A percentile compares a stretch with the other conserved stretches of the same genome.
Evolutionary conservation across 2,329 filamentous ascomycete species (phyloP).

Genomic region (Penicillium nordicum): DNA sequence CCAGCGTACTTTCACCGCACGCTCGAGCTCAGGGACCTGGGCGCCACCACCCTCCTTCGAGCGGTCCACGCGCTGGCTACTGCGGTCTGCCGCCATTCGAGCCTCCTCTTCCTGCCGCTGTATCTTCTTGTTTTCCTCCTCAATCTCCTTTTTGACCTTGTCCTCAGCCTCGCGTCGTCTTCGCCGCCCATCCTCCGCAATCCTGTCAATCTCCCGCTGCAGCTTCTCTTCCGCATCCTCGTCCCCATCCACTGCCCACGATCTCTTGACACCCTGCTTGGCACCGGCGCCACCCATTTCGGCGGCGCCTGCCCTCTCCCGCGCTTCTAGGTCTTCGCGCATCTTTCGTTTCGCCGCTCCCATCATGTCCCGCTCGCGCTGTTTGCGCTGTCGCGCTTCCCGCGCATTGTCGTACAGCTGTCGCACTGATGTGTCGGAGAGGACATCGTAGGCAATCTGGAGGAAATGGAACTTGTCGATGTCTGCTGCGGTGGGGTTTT

Average conservation of each 20-base stretch:
- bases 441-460: slow-evolving; percentile 80
- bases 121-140: slow-evolving; percentile 38
- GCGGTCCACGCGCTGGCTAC: slow-evolving; percentile 31
- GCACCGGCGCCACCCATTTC: slow-evolving; percentile 34
- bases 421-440: slow-evolving; percentile 67
- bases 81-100: slow-evolving; percentile 36
- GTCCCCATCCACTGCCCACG: slow-evolving; percentile 43
- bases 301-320: slow-evolving; percentile 58
- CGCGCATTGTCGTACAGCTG: slow-evolving; percentile 75
- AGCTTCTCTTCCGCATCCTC: slow-evolving; percentile 50
- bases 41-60: slow-evolving; percentile 39
- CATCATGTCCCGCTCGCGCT: slow-evolving; percentile 68
- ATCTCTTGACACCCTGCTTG: slow-evolving; percentile 56
- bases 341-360: slow-evolving; percentile 69
- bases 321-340: slow-evolving; percentile 79
- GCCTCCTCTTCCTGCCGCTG: slow-evolving; percentile 45
- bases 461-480: slow-evolving; percentile 80
- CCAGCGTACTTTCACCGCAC: slow-evolving; percentile 58
- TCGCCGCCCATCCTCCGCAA: slow-evolving; percentile 53
- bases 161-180: slow-evolving; percentile 49
- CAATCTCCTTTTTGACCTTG: slow-evolving; percentile 45
- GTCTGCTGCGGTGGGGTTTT: slow-evolving; percentile 62
- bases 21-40: slow-evolving; percentile 53
- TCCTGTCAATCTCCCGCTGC: slow-evolving; percentile 51
- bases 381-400: slow-evolving; percentile 66